phyloP scores from a whole-genome alignment of 371 early-diverging fungal species.

The Apophysomyces trapeziformis region DNA sequence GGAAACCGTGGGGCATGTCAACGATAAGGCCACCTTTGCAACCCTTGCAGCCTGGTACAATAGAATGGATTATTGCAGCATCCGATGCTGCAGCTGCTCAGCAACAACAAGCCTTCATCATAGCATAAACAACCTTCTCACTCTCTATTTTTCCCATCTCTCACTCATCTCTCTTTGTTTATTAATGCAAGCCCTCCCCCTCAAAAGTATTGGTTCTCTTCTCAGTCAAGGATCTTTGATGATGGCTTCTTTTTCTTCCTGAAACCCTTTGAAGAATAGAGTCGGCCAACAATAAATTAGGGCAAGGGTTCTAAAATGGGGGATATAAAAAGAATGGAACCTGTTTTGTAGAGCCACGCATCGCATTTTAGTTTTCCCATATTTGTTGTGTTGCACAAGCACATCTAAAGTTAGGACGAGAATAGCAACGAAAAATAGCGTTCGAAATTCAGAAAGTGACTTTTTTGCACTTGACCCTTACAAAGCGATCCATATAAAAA shows the following conservation, averaged over 20 bases:
- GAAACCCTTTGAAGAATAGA: no score
- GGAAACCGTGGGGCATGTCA: no score
- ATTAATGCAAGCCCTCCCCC: no score
- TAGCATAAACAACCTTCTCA: no score
- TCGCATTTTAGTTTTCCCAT: slow-evolving; percentile 1
- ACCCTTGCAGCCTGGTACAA: background rate
- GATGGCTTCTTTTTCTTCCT: no score
- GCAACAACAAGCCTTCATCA: no score
- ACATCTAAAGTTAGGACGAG: background rate
- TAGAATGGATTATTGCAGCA: slow-evolving; percentile 1
- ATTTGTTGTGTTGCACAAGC: background rate
- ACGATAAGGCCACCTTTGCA: background rate
- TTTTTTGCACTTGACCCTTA: background rate
- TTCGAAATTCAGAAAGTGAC: slow-evolving; percentile 6
- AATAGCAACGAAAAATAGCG: background rate
- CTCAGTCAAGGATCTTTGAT: no score
- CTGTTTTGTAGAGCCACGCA: no score
- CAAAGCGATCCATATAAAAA: background rate
- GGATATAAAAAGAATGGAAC: background rate
- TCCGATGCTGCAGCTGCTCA: background rate
- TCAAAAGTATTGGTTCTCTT: no score
- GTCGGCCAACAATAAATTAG: no score
- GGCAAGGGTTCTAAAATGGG: background rate
- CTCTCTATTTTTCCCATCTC: no score
- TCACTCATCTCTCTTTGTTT: no score